Percentiles rank a stretch among this genome's conserved stretches.
Conservation (phyloP, 2,329 filamentous ascomycete species). For the Aspergillus sp. region DNA sequence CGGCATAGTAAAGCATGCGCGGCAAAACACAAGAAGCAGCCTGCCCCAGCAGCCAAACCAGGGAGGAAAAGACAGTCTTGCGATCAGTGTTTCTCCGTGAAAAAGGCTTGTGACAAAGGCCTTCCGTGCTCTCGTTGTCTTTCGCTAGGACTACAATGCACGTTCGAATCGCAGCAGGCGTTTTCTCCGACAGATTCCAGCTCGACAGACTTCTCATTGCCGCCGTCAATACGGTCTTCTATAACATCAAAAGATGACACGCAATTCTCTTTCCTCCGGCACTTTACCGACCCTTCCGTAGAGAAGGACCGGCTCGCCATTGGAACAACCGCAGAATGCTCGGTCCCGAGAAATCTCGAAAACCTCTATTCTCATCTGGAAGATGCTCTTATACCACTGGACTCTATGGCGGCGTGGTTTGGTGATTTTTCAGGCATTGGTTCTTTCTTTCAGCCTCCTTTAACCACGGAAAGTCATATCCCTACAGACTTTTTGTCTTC, state of each 20-base stretch:
- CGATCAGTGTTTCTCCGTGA: slow-evolving; percentile 27
- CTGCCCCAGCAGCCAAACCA: slow-evolving; percentile 27
- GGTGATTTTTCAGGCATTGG: slow-evolving; percentile 13
- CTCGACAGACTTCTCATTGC: slow-evolving; percentile 1
- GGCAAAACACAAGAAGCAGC: slow-evolving; percentile 28
- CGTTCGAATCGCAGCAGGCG: slow-evolving; percentile 11
- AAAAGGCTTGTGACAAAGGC: slow-evolving; percentile 26
- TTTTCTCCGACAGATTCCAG: background rate
- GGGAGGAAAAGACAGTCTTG: slow-evolving; percentile 32
- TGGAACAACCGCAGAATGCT: slow-evolving; percentile 31
- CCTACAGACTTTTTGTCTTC: slow-evolving; percentile 17
- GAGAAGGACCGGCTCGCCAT: slow-evolving; percentile 31
- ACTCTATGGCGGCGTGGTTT: slow-evolving; percentile 17
- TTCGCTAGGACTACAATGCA: slow-evolving; percentile 22
- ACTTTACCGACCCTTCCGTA: slow-evolving; percentile 29
- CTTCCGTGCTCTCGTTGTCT: slow-evolving; percentile 27
- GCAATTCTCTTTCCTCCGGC: slow-evolving; percentile 30
- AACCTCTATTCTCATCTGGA: slow-evolving; percentile 27
- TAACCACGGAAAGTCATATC: slow-evolving; percentile 17
- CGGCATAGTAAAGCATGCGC: slow-evolving; percentile 31
- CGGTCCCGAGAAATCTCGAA: slow-evolving; percentile 27
- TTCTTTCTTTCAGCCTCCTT: slow-evolving; percentile 14
- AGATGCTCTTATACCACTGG: slow-evolving; percentile 24
- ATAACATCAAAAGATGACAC: background rate
- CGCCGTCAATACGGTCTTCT: slow-evolving; percentile 6